These are phyloP conservation scores for Vitis hybrid DNA, from an alignment of 177 flowering plant genomes.

Conservation along the genomic window DNA sequence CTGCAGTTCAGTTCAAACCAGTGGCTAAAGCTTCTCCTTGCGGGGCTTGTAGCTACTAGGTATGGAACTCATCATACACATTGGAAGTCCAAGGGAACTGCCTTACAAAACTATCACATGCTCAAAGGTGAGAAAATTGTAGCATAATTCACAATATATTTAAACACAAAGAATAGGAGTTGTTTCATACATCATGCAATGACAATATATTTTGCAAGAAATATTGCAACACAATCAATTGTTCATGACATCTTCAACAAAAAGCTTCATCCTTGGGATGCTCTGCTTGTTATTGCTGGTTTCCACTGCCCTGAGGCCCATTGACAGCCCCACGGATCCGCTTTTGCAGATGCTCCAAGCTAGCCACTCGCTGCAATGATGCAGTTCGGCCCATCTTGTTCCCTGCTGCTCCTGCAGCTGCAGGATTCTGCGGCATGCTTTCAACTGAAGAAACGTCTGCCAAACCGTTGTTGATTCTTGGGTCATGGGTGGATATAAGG, in stretches of 20 bases:
- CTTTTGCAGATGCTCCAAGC: constrained; percentile 93
- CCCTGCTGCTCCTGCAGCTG: constrained; percentile 17
- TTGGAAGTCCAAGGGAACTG: too few relatives aligned
- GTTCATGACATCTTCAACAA: too few relatives aligned
- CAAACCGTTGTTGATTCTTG: constrained; percentile 35
- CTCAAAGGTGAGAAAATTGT: background rate
- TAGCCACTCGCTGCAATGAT: constrained; percentile 86
- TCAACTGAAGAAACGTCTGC: constrained; percentile 40
- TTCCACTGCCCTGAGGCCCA: constrained; percentile 30
- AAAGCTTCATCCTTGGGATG: background rate
- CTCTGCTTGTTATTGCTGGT: constrained; percentile 18
- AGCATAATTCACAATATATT: background rate
- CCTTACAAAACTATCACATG: background rate
- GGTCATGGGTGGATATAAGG: constrained; percentile 27
- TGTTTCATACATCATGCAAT: background rate
- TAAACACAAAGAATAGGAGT: constrained; percentile 14
- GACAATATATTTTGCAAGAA: too few relatives aligned
- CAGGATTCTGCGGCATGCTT: constrained; percentile 32
- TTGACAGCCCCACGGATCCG: constrained; percentile 58
- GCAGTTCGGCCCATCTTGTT: constrained; percentile 62
- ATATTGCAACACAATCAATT: too few relatives aligned
- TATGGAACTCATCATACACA: too few relatives aligned
- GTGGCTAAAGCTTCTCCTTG: background rate
- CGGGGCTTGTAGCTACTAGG: too few relatives aligned
- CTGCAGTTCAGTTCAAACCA: constrained; percentile 17